Base-by-base conservation (phyloP, 2,329 filamentous ascomycete species). In the Penicillium olsonii region DNA sequence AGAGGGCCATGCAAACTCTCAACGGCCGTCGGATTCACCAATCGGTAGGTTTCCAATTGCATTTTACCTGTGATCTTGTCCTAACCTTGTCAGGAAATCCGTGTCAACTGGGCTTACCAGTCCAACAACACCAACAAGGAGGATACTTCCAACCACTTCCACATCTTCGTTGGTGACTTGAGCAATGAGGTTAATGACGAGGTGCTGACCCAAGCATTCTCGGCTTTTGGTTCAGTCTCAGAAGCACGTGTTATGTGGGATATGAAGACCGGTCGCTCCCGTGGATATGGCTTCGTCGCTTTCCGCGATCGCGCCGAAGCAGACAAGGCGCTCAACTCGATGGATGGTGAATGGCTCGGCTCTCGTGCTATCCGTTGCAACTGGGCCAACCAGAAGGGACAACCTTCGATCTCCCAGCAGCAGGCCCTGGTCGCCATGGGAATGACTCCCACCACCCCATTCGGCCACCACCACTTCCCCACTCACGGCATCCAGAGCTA, bases 221-320 rank as follows among this genome's bases (percentile, higher is more conserved):
- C 90, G 40, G 90, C 90, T 37, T 99, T 97, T 71, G 94, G 94
- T 34, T 90, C 86, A 11, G 92, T 99, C 41, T 99, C 94, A 2
- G 94, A 99, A 74, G 94, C 94, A 52, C 91, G 94, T 65, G 94
- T 99, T 57, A 99, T 99, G 94, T 99, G 94, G 94, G 94, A 99
- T 72, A 99, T 99, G 94, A 99, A 99, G 82, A 99, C 94, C 29
- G 94, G 94, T 60, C 87, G 94, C 57, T 97, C 94, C 60, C 89
- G 94, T 69, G 94, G 94, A 53, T 99, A 99, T 68, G 94, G 94
- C 11, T 99, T 99, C 68, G 92, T 97, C 61, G 94, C 94, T 42
- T 99, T 95, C 82, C 88, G 92, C 55, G 94, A 99, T 56, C 90
- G 92, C 56, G 78, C 83, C 29, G 94, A 99, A 66, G 94, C 94